A percentile compares a stretch with the other conserved stretches of the same genome.
phyloP scores from a whole-genome alignment of 352 stramenopile genomes.

The Phytopythium delawarense region DNA sequence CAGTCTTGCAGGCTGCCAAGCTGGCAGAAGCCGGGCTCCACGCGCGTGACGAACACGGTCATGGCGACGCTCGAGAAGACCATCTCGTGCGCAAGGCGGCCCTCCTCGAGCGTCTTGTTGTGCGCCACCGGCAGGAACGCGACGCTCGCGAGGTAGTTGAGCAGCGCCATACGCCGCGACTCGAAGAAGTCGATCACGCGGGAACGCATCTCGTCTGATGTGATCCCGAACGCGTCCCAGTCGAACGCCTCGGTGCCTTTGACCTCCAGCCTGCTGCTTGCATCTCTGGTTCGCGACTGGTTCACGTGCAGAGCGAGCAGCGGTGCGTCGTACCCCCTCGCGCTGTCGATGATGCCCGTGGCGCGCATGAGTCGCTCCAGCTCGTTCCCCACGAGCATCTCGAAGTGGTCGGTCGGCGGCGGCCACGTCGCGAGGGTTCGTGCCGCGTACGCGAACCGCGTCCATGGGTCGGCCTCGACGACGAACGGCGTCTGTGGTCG shows the following conservation, averaged over 20 bases:
- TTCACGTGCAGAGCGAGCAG: not conserved
- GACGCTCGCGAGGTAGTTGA: constrained; percentile 5
- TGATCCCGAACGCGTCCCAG: constrained; percentile 2
- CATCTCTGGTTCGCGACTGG: not conserved
- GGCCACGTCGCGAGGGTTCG: not conserved
- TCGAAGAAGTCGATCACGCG: constrained; percentile 3
- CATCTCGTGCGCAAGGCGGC: constrained; percentile 8
- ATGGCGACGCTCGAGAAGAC: constrained; percentile 11
- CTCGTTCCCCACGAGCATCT: constrained; percentile 2
- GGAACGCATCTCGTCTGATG: not conserved
- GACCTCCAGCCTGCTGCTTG: not conserved
- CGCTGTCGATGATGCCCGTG: not conserved
- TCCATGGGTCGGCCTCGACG: constrained; percentile 5
- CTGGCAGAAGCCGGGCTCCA: constrained; percentile 4
- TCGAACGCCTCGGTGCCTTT: constrained; percentile 5
- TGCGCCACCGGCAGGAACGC: not conserved
- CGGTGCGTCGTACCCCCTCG: not conserved
- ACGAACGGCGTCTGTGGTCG: constrained; percentile 2
- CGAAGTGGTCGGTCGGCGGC: not conserved
- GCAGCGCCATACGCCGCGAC: not conserved
- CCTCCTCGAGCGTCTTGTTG: constrained; percentile 4
- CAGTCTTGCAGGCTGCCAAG: not conserved
- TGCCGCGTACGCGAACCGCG: constrained; percentile 3
- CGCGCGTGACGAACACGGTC: constrained; percentile 6
- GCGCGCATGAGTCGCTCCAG: constrained; percentile 8